Base-by-base conservation (phyloP, 2,329 filamentous ascomycete genomes). In the Microcyclospora pomicola region DNA sequence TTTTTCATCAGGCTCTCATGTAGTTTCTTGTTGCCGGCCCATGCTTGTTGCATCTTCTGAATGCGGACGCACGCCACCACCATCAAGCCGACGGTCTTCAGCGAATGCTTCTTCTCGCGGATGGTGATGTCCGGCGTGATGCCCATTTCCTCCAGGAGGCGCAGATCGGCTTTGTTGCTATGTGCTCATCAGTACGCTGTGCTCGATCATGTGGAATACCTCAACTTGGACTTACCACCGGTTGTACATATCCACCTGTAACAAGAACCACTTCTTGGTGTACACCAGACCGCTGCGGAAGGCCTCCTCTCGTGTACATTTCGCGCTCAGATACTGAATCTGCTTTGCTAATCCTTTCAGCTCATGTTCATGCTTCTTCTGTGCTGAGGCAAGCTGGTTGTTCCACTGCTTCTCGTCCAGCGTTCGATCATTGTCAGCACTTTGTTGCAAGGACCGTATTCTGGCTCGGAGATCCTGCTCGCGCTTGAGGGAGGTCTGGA, bases 111-210 rank as follows among this genome's bases (percentile, higher is more conserved):
- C 39, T 59, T 62, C 39, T 65, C 58, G 12, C 63, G 58, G 31
- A 65, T 56, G 1, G 62, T 64, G 15, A 45, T 41, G 47, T 71
- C 66, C 2, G 69, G 62, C 27, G 68, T 71, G 45, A 83, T 75
- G 45, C 82, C 84, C 68, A 95, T 93, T 50, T 82, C 73, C 50
- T 81, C 75, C 45, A 96, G 77, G 55, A 95, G 80, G 37, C 78
- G 75, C 42, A 96, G 77, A 58, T 96, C 85, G 43, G 84, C 82
- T 60, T 88, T 80, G 66, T 96, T 98, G 66, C 91, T 96, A 59
- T 59, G 40, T 28, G 4, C 5, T 31, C 30, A n/a, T n/a, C 9
- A 10, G 29, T 27, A 11, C 5, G 11, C 29, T n/a, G 9, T 15
- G 27, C 14, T 29, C 27, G 13, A n/a, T 32, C 19, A 19, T 2